Base-by-base conservation (phyloP, 441 rosid species). In the Populus hybrid region DNA sequence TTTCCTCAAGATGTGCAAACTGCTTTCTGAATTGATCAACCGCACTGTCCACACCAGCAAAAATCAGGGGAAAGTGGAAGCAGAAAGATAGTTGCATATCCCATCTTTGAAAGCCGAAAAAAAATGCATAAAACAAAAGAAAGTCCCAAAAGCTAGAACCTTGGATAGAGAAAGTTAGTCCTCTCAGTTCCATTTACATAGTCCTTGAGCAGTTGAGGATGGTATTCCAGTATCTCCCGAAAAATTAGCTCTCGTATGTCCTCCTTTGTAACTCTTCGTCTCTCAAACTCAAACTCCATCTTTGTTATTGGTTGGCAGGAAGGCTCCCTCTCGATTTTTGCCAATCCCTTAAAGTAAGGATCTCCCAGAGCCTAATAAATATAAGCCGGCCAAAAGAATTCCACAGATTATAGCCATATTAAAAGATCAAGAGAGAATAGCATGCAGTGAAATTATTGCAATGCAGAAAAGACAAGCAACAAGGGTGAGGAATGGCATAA, bases 251-350 rank as follows among this genome's bases (percentile, higher is more conserved):
- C 98, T 79, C 95, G 77, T 81, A 93, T 88, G 79, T 95, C 99
- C 75, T 94, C 98, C 83, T 94, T 95, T 32, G 97, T 91, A 67
- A 94, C 95, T 80, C 92, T 92, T 68, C 97, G 84, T 77, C 97
- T 94, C 89, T 95, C 99, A 75, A 95, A 95, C 83, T 94, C 99
- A 76, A 95, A 95, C 79, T 91, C 98, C 95, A 94, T 91, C 84
- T 94, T 95, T 14, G 97, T 86, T 77, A 94, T 92, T 75, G 98
- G 97, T 66, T 91, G 97, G 83, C 92, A 90, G 38, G 97, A 95
- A 76, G 97, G 99, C 81, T 95, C 99, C 79, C 95, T 91, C 80
- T 95, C 98, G 67, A 92, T 85, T 85, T 80, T 92, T 40, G 97
- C 86, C 79, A 94, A 81, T 68, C 99, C 97, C 87, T 89, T 94